These are phyloP conservation scores for Alternaria triticimaculans DNA, from an alignment of 2,329 filamentous ascomycete species.

Conservation along the genomic window DNA sequence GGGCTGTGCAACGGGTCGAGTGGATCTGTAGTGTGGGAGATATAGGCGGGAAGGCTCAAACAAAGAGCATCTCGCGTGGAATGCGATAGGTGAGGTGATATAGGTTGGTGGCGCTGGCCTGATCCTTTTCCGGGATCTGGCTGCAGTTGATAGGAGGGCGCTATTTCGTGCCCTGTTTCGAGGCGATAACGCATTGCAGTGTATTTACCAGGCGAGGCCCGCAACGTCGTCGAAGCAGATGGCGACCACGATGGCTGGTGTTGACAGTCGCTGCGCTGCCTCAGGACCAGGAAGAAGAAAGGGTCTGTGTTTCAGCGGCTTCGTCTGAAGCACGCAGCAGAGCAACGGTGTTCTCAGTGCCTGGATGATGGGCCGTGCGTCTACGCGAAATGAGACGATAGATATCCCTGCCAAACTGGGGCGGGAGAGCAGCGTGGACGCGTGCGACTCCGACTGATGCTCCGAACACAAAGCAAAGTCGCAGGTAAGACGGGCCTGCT, in stretches of 20 bases:
- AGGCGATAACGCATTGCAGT: slow-evolving; percentile 2
- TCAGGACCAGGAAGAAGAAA: slow-evolving; percentile 7
- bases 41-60: not conserved
- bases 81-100: not conserved
- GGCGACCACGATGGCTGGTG: not conserved
- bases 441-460: not conserved
- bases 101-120: slow-evolving; percentile 7
- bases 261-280: not conserved
- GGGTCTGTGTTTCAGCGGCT: slow-evolving; percentile 13
- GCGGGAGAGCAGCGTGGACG: not conserved
- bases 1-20: not conserved
- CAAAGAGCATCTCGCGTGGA: not conserved
- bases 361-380: slow-evolving; percentile 7
- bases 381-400: slow-evolving; percentile 15
- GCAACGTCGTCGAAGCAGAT: not conserved
- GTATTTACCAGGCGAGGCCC: not conserved
- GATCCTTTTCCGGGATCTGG: not conserved
- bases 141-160: slow-evolving; percentile 2
- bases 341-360: not conserved
- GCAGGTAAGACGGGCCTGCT: not conserved
- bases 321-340: not conserved
- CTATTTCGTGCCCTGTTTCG: slow-evolving; percentile 2
- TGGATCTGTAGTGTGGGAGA: not conserved
- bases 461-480: not conserved
- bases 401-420: not conserved